Conservation (phyloP, 306 rosid genomes). For the Cicer yamashitae region DNA sequence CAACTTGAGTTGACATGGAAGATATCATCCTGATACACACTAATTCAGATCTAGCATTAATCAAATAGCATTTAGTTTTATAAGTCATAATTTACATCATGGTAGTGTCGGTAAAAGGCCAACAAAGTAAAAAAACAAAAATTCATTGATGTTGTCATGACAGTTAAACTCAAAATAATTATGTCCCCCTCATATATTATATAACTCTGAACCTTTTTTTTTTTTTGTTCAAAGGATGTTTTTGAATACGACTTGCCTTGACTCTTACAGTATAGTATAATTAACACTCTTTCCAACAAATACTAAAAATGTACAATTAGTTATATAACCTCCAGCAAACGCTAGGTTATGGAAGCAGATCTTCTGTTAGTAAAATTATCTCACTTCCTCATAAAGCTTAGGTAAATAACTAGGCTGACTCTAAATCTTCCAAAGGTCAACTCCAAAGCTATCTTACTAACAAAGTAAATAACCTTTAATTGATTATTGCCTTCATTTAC, state of each 20-base stretch:
- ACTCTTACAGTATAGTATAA: slow-evolving; percentile 9
- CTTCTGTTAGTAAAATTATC: slow-evolving; percentile 24
- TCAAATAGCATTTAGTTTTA: slow-evolving; percentile 54
- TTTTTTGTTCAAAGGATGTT: slow-evolving; percentile 26
- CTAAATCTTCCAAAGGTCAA: slow-evolving; percentile 35
- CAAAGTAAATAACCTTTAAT: slow-evolving; percentile 17
- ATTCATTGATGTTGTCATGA: slow-evolving; percentile 6
- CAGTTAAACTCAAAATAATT: slow-evolving; percentile 21
- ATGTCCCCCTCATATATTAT: background rate
- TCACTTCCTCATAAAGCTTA: slow-evolving; percentile 34
- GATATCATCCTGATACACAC: slow-evolving; percentile 97
- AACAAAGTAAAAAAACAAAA: slow-evolving; percentile 31
- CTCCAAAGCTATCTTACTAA: slow-evolving; percentile 13
- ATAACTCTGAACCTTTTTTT: background rate
- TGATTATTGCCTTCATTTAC: slow-evolving; percentile 35
- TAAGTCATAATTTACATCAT: slow-evolving; percentile 35
- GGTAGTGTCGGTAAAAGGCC: slow-evolving; percentile 40
- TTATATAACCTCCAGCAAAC: slow-evolving; percentile 11
- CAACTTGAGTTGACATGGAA: slow-evolving; percentile 84
- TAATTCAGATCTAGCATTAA: slow-evolving; percentile 75
- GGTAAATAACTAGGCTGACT: background rate
- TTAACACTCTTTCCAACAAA: slow-evolving; percentile 37
- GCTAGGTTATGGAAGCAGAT: slow-evolving; percentile 22
- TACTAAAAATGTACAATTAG: slow-evolving; percentile 3
- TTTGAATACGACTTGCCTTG: slow-evolving; percentile 15